phyloP scores from a whole-genome alignment of 2,329 filamentous ascomycete genomes.

The Stachybotrys chartarum region DNA sequence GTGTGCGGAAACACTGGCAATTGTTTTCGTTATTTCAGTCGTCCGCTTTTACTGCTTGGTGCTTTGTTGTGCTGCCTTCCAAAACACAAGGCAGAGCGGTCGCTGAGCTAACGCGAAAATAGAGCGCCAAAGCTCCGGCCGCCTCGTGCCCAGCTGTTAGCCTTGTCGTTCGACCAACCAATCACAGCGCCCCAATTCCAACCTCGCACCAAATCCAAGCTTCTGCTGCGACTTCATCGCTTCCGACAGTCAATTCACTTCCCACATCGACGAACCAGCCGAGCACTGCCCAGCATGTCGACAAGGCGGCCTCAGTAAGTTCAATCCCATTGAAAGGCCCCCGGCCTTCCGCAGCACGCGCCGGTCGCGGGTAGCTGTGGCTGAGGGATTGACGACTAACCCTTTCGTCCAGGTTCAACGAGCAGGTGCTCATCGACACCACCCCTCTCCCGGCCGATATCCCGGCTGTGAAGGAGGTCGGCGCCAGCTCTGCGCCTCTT shows the following conservation, averaged over 20 bases:
- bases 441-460: slow-evolving; percentile 89
- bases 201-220: slow-evolving; percentile 29
- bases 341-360: not conserved
- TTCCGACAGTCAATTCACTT: slow-evolving; percentile 17
- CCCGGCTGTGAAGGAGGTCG: slow-evolving; percentile 89
- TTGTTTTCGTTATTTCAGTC: slow-evolving; percentile 14
- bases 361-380: not conserved
- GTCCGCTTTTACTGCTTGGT: slow-evolving; percentile 16
- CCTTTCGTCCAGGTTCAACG: slow-evolving; percentile 69
- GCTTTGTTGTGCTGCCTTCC: slow-evolving; percentile 5
- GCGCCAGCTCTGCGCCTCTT: slow-evolving; percentile 85
- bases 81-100: not conserved
- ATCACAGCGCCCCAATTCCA: slow-evolving; percentile 31
- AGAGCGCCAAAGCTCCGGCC: slow-evolving; percentile 3
- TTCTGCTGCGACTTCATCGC: slow-evolving; percentile 18
- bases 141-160: slow-evolving; percentile 11
- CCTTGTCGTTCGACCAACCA: slow-evolving; percentile 24
- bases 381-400: slow-evolving; percentile 15
- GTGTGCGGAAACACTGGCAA: too few relatives aligned
- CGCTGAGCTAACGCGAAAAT: slow-evolving; percentile 20
- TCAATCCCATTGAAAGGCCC: slow-evolving; percentile 9
- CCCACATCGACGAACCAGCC: slow-evolving; percentile 17
- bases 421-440: slow-evolving; percentile 88
- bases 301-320: slow-evolving; percentile 36
- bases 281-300: slow-evolving; percentile 29